Evolutionary conservation across 2,329 filamentous ascomycete genomes (phyloP).

Genomic region (Botrytis deweyae): DNA sequence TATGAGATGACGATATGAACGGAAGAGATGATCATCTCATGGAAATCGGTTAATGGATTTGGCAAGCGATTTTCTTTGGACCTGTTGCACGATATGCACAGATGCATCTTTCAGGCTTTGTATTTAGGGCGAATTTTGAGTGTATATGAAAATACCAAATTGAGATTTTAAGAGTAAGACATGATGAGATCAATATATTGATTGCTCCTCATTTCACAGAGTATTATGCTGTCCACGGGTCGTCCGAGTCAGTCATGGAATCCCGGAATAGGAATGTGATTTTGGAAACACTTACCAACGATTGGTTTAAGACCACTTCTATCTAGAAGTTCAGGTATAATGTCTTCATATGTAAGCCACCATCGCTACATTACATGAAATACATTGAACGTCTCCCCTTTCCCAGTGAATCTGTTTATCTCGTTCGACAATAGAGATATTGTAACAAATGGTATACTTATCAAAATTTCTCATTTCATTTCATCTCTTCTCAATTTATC

Average conservation of each 20-base stretch:
- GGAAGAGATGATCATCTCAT: background rate
- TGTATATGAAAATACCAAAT: constrained; percentile 3
- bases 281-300: background rate
- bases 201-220: background rate
- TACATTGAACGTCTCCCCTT: background rate
- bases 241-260: background rate
- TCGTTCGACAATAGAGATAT: background rate
- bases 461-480: background rate
- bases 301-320: background rate
- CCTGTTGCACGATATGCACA: background rate
- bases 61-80: background rate
- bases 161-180: background rate
- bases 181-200: background rate
- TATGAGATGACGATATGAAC: background rate
- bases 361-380: background rate
- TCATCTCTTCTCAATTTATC: background rate
- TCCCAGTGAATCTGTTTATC: background rate
- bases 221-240: background rate
- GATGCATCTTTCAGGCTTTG: constrained; percentile 6
- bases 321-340: background rate
- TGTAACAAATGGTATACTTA: background rate
- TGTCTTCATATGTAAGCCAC: background rate
- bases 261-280: background rate
- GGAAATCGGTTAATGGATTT: background rate
- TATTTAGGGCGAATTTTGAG: background rate